Conservation (phyloP, 805 yeast genomes). For the Yarrowia sp. region DNA sequence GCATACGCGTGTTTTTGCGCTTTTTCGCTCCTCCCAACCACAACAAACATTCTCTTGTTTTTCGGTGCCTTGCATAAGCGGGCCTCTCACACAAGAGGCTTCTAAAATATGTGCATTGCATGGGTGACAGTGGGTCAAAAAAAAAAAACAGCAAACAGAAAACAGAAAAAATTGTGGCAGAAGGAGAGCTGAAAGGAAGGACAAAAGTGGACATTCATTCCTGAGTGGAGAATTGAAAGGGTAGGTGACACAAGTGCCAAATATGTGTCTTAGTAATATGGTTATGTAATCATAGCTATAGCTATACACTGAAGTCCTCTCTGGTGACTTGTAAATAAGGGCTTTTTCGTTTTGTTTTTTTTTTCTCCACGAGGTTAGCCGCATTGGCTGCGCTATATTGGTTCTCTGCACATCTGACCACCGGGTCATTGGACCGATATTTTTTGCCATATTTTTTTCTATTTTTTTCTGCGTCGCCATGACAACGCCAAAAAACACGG, state of each 20-base stretch:
- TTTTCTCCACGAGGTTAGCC: not conserved
- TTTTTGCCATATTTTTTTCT: not conserved
- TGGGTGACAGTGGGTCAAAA: not conserved
- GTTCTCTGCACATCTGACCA: not conserved
- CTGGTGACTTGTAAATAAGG: too few species aligned
- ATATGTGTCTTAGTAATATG: too few species aligned
- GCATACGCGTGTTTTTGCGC: slow-evolving; percentile 12
- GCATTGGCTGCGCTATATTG: not conserved
- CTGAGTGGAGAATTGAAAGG: too few species aligned
- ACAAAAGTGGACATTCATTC: too few species aligned
- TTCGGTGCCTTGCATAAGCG: too few species aligned
- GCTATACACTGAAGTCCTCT: too few species aligned
- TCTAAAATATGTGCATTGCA: slow-evolving; percentile 14
- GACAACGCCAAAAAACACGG: slow-evolving; percentile 7
- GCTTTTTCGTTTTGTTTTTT: too few species aligned
- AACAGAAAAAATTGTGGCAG: not conserved
- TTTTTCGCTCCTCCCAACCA: not conserved
- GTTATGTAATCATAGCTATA: too few species aligned
- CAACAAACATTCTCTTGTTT: slow-evolving; percentile 1
- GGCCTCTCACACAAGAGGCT: not conserved
- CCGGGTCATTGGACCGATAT: too few species aligned
- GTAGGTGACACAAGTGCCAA: too few species aligned
- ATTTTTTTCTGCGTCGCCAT: not conserved
- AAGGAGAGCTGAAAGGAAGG: not conserved
- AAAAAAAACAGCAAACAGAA: not conserved